Evolutionary conservation across 2,329 filamentous ascomycete species (phyloP), one percentile per base, ranked within the genome.

Genomic region (Penicillium frequentans): DNA sequence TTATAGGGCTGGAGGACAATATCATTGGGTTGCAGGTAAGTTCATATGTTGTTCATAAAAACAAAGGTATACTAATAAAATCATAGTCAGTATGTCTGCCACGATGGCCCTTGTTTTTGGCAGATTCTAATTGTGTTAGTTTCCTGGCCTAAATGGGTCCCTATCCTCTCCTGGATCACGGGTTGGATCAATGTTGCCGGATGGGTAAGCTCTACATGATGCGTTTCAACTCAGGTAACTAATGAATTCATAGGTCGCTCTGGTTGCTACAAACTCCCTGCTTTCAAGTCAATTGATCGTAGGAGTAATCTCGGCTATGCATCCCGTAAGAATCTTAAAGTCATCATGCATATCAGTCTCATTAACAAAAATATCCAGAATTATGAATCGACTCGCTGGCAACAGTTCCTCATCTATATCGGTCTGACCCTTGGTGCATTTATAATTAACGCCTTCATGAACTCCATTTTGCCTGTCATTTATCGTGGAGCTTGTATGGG

Each of bases 401-500:
- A 91, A 63, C 84, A 89, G 63, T 90, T 90, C 70, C 77, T 90
- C 10, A 87, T 91, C 48, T 90, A 90, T 69, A 80, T 89, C 44
- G 86, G 73, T 5, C 85, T 86, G 67, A 86, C 83, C 0, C 55
- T 85, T 10, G 73, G 83, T 5, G 84, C 86, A 2, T 84, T 90
- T 56, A 55, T 83, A 37, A 75, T 90, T 68, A 90, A 90, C 62
- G 84, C 84, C 1, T 90, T 90, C 64, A 76, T 81, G 67, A 88
- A 85, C 63, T 75, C 78, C 0, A 68, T 86, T 7, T 76, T 91
- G 1, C 87, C 88, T 0, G 77, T 82, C 6, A 79, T 91, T 61
- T 90, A 87, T 68, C 85, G 88, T 63, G 81, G 81, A 7, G 88
- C 88, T 1, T 88, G 71, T 73, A 62, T 3, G 70, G 37, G 44